Evolutionary conservation across 163 green algal species (phyloP).

Genomic region (Prototheca cutis): DNA sequence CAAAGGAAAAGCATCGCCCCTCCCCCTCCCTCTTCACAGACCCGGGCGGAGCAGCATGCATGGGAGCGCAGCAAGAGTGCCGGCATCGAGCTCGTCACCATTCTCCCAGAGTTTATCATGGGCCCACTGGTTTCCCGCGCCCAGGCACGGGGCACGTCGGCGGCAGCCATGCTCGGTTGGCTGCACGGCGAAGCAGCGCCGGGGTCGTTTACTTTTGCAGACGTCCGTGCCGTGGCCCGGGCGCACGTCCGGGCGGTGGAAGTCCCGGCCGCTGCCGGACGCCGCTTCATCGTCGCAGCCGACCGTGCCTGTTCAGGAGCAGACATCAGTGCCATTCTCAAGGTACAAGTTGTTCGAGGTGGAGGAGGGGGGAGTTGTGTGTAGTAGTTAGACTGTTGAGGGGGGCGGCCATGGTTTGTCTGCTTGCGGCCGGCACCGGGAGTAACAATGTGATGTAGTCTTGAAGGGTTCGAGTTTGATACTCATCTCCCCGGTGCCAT

Average conservation of each 20-base stretch:
- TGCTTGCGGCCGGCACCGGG: too few species aligned
- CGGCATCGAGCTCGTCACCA: conserved; percentile 56
- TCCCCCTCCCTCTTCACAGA: conserved; percentile 15
- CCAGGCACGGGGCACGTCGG: conserved; percentile 26
- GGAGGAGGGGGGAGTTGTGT: neutral
- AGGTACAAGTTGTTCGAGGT: conserved; percentile 4
- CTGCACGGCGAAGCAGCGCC: neutral
- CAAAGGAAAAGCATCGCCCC: too few species aligned
- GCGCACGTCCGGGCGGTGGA: conserved; percentile 61
- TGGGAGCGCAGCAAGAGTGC: conserved; percentile 44
- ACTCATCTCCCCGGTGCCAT: too few species aligned
- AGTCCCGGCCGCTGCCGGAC: conserved; percentile 35
- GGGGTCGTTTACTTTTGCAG: conserved; percentile 20
- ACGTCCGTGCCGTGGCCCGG: conserved; percentile 59
- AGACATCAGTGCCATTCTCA: conserved; percentile 10
- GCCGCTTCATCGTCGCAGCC: conserved; percentile 57
- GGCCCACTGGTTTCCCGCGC: conserved; percentile 40
- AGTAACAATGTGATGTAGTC: too few species aligned
- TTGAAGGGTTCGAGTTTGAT: too few species aligned
- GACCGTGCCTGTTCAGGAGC: neutral
- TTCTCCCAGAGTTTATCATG: conserved; percentile 71
- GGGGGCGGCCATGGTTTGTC: too few species aligned
- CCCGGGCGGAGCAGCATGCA: conserved; percentile 43
- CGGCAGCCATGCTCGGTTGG: conserved; percentile 48
- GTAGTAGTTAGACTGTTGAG: neutral